Percentiles rank a stretch among this genome's conserved stretches.
Evolutionary conservation across 2,329 filamentous ascomycete genomes (phyloP).

Genomic region (Zalaria obscura): DNA sequence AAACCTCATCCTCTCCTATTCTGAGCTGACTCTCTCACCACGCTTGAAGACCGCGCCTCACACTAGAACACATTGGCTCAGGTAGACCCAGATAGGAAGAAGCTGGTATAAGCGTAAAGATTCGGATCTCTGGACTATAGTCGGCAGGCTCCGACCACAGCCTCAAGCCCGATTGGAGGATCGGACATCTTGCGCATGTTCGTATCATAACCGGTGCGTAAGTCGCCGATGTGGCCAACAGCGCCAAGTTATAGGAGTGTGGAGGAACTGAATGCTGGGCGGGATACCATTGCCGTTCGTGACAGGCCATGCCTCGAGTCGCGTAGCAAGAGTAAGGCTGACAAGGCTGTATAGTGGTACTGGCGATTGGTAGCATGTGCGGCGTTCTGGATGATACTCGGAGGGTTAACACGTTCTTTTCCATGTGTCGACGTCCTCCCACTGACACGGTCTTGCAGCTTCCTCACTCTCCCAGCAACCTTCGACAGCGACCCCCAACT

Average conservation of each 20-base stretch:
- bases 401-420: conserved; percentile 25
- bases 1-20: too few relatives aligned
- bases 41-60: neutral
- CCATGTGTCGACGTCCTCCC: neutral
- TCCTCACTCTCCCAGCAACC: conserved; percentile 33
- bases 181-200: too few relatives aligned
- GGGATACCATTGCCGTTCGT: conserved; percentile 6
- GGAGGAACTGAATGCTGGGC: conserved; percentile 10
- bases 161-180: too few relatives aligned
- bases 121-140: too few relatives aligned
- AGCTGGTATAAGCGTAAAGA: too few relatives aligned
- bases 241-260: conserved; percentile 15
- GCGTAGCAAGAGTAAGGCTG: conserved; percentile 7
- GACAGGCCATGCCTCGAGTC: conserved; percentile 2
- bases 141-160: too few relatives aligned
- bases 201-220: too few relatives aligned
- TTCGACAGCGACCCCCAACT: conserved; percentile 26
- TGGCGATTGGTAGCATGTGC: conserved; percentile 30
- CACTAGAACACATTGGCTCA: too few relatives aligned
- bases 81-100: too few relatives aligned
- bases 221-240: conserved; percentile 10
- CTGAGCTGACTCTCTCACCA: neutral
- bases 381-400: conserved; percentile 33
- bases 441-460: conserved; percentile 19
- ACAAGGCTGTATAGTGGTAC: conserved; percentile 25